Evolutionary conservation across 2,329 filamentous ascomycete species (phyloP).

Genomic region (Colletotrichum gigasporum): DNA sequence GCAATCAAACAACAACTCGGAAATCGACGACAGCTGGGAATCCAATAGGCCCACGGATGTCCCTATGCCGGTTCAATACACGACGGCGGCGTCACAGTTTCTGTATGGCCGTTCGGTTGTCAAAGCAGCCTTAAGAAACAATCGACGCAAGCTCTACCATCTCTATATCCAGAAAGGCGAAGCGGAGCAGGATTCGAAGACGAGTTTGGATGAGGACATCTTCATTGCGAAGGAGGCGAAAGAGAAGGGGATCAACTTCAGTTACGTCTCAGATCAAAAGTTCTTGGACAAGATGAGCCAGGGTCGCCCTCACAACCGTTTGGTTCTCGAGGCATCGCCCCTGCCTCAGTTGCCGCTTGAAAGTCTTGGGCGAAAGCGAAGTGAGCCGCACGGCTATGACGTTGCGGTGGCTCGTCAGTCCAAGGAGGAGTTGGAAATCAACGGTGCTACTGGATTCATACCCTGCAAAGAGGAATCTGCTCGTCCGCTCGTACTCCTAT

Average conservation of each 20-base stretch:
- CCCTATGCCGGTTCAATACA: slow-evolving; percentile 58
- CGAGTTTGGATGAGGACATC: too few species aligned
- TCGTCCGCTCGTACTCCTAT: slow-evolving; percentile 76
- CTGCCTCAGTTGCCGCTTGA: slow-evolving; percentile 77
- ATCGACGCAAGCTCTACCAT: slow-evolving; percentile 79
- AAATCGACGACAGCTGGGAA: background rate
- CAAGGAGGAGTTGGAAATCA: slow-evolving; percentile 77
- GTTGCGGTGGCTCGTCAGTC: slow-evolving; percentile 74
- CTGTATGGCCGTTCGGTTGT: slow-evolving; percentile 88
- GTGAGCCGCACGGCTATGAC: slow-evolving; percentile 60
- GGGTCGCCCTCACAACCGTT: slow-evolving; percentile 88
- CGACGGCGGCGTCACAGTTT: slow-evolving; percentile 90
- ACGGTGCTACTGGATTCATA: slow-evolving; percentile 70
- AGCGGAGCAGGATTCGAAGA: slow-evolving; percentile 59
- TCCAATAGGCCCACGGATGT: slow-evolving; percentile 1
- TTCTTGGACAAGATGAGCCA: slow-evolving; percentile 86
- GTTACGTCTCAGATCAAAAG: slow-evolving; percentile 69
- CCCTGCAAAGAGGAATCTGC: slow-evolving; percentile 49
- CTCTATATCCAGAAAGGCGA: slow-evolving; percentile 78
- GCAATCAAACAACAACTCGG: background rate
- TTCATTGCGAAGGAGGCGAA: slow-evolving; percentile 57
- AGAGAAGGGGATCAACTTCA: slow-evolving; percentile 61
- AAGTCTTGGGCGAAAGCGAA: slow-evolving; percentile 60
- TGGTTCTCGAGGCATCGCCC: slow-evolving; percentile 86
- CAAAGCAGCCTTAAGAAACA: slow-evolving; percentile 75